Base-by-base conservation (phyloP, 176 grass and related monocot genomes). In the Carex pumila region DNA sequence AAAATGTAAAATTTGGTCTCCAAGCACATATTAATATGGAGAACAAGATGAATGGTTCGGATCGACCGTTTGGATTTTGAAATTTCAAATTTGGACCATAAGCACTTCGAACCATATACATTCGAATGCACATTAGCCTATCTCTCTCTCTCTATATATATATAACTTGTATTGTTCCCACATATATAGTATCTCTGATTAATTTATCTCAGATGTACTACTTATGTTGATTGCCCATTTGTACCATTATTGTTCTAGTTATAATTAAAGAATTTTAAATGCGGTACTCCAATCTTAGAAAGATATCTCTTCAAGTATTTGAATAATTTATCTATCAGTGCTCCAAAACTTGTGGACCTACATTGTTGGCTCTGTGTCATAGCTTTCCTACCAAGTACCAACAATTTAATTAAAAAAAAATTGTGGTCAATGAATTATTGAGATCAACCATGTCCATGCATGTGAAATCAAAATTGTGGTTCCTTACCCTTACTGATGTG, bases 361-460 rank as follows among this genome's bases (percentile, higher is more conserved):
- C 4, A 76, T 55, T 30, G 21, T 56, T 76, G 49, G 72, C n/a
- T 55, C 21, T 55, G 49, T 30, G 25, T 31, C 50, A 56, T 77
- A 34, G 22, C 73, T 56, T 76, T 77, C 50, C 73, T 56, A 77
- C 22, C 73, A 77, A 77, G 72, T 7, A 76, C 13, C 22, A 55
- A 56, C 4, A 56, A 77, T 77, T n/a, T 45, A 70, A 76, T 77
- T 54, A 56, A 77, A 74, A 5, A 45, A 55, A 29, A n/a, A n/a
- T n/a, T 55, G 9, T 77, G 17, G 5, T 25, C 49, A 77, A 54
- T 77, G 52, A 77, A n/a, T n/a, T n/a, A n/a, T 55, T 77, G 50
- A 77, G 50, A 77, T 55, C 72, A 76, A 56, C 73, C 50, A 32
- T 77, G 73, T n/a, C n/a, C n/a, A n/a, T n/a, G n/a, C 73, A 77